Conservation (phyloP, 2,329 filamentous ascomycete species). For the Pseudogymnoascus sp. region DNA sequence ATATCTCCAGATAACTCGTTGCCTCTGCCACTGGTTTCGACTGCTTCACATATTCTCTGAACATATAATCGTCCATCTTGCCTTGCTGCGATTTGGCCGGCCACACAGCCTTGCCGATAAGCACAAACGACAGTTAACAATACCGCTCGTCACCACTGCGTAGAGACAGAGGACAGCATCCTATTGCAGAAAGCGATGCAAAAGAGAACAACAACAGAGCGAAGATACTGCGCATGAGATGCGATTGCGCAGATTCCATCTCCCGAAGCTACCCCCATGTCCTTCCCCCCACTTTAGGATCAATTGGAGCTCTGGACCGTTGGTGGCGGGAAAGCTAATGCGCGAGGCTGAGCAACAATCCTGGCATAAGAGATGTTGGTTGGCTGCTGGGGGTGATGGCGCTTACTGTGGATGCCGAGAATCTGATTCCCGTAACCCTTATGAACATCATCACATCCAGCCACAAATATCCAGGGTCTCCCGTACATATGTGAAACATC, state of each 20-base stretch:
- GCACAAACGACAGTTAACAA: background rate
- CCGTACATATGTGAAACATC: background rate
- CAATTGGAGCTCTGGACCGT: background rate
- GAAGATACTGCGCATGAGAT: background rate
- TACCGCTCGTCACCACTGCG: background rate
- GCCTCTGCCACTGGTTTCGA: constrained; percentile 22
- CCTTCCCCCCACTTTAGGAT: background rate
- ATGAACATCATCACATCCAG: constrained; percentile 5
- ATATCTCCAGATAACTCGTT: constrained; percentile 27
- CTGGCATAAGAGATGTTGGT: background rate
- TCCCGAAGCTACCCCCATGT: background rate
- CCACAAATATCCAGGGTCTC: background rate
- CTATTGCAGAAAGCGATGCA: background rate
- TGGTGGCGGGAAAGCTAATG: constrained; percentile 2
- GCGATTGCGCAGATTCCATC: constrained; percentile 3
- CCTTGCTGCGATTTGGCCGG: background rate
- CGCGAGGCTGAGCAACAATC: background rate
- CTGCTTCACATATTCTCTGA: constrained; percentile 23
- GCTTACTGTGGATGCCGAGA: constrained; percentile 7
- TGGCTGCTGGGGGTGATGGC: background rate
- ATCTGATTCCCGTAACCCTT: constrained; percentile 1
- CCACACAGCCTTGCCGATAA: background rate
- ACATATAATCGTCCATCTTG: constrained; percentile 30
- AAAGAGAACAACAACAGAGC: background rate
- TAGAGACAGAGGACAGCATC: background rate